Evolutionary conservation across 2,329 filamentous ascomycete genomes (phyloP).

Genomic region (Pseudomassariella vexata): DNA sequence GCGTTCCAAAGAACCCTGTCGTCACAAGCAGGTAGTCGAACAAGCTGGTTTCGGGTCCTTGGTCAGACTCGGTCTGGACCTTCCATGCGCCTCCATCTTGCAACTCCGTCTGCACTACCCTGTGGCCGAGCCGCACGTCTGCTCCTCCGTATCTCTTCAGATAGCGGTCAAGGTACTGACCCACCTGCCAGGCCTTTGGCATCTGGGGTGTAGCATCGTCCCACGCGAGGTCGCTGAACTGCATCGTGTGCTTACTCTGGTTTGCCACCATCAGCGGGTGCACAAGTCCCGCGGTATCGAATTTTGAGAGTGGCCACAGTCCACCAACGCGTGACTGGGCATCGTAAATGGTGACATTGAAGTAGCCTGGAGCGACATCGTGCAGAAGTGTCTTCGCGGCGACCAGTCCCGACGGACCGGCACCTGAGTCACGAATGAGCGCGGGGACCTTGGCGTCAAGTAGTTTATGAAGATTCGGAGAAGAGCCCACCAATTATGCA

Average conservation of each 20-base stretch:
- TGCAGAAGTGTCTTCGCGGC: slow-evolving; percentile 68
- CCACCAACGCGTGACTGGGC: slow-evolving; percentile 61
- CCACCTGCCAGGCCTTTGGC: slow-evolving; percentile 72
- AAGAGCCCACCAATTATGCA: slow-evolving; percentile 42
- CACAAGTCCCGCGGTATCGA: slow-evolving; percentile 45
- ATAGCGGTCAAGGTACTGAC: slow-evolving; percentile 65
- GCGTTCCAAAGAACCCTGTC: slow-evolving; percentile 70
- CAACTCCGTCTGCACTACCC: slow-evolving; percentile 35
- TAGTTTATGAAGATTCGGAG: neutral
- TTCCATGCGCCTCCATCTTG: slow-evolving; percentile 31
- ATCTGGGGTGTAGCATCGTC: slow-evolving; percentile 54
- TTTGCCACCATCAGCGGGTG: slow-evolving; percentile 68
- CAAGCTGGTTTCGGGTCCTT: slow-evolving; percentile 32
- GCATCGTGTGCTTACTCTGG: slow-evolving; percentile 70
- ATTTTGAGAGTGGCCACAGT: slow-evolving; percentile 61
- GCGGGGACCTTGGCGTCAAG: neutral
- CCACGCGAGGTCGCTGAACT: slow-evolving; percentile 70
- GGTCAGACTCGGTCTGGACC: slow-evolving; percentile 28
- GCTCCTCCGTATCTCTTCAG: slow-evolving; percentile 44
- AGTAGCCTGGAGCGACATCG: slow-evolving; percentile 46
- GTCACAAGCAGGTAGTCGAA: slow-evolving; percentile 71
- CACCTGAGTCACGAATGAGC: slow-evolving; percentile 39
- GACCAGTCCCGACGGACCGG: slow-evolving; percentile 63
- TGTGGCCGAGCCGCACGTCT: slow-evolving; percentile 43
- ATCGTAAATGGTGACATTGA: slow-evolving; percentile 68